Conservation (phyloP, 2,329 filamentous ascomycete species). For the Clarireedia paspali region DNA sequence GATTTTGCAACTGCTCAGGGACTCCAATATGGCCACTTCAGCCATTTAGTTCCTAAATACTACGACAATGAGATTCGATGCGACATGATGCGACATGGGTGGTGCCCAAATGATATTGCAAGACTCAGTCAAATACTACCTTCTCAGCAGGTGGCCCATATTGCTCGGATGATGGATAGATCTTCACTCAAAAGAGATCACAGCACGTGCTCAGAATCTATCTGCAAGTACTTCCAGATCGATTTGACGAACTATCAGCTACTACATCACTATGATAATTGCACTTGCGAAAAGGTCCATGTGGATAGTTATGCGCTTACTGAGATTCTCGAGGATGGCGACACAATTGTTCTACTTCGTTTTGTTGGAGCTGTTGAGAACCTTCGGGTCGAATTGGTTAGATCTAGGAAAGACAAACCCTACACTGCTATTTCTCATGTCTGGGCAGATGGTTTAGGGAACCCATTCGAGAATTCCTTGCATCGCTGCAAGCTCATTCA, state of each 20-base stretch:
- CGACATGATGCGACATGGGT: slow-evolving; percentile 26
- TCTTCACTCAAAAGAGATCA: slow-evolving; percentile 26
- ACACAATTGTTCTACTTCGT: slow-evolving; percentile 12
- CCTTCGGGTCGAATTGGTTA: slow-evolving; percentile 20
- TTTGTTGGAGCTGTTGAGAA: slow-evolving; percentile 13
- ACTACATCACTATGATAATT: slow-evolving; percentile 18
- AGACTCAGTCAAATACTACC: slow-evolving; percentile 6
- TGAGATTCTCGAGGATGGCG: slow-evolving; percentile 16
- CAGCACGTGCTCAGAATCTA: slow-evolving; percentile 19
- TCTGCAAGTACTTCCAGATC: slow-evolving; percentile 29
- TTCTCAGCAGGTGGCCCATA: slow-evolving; percentile 20
- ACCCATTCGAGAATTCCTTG: slow-evolving; percentile 25
- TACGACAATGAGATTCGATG: slow-evolving; percentile 17
- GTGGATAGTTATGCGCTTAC: slow-evolving; percentile 3
- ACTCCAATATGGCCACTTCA: neutral
- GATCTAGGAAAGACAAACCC: slow-evolving; percentile 15
- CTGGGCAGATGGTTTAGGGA: slow-evolving; percentile 33
- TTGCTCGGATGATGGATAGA: slow-evolving; percentile 21
- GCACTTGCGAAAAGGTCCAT: slow-evolving; percentile 17
- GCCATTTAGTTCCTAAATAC: neutral
- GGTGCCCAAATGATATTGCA: slow-evolving; percentile 30
- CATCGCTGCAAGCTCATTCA: slow-evolving; percentile 17
- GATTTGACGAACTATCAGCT: slow-evolving; percentile 25
- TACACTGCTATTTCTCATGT: slow-evolving; percentile 13
- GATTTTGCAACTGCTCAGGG: slow-evolving; percentile 1